These are phyloP conservation scores for Pleurotus eryngii DNA, from an alignment of 768 basidiomycete genomes.

Conservation along the genomic window DNA sequence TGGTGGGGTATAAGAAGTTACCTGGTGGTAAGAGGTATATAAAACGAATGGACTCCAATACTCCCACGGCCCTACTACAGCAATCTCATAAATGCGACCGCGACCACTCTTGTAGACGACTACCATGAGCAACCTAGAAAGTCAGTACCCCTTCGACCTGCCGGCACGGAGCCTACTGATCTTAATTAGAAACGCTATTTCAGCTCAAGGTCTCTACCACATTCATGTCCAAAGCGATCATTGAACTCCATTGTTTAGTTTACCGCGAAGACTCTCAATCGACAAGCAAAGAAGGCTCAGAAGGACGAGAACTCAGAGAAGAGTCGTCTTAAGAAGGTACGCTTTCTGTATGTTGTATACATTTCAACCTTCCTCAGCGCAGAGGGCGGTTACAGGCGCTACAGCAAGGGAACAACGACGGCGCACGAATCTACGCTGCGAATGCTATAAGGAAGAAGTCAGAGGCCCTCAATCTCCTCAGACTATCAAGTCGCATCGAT, in stretches of 20 bases:
- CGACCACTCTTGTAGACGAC: slow-evolving; percentile 8
- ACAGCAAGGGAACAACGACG: slow-evolving; percentile 94
- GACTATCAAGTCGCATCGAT: slow-evolving; percentile 89
- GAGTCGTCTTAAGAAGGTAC: slow-evolving; percentile 87
- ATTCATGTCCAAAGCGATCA: slow-evolving; percentile 6
- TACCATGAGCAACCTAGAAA: slow-evolving; percentile 83
- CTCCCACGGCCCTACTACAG: too few species aligned
- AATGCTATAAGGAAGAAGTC: slow-evolving; percentile 99
- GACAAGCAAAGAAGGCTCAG: slow-evolving; percentile 96
- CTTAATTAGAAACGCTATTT: slow-evolving; percentile 84
- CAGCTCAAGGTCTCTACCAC: slow-evolving; percentile 78
- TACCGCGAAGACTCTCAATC: slow-evolving; percentile 92
- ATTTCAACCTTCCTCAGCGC: slow-evolving; percentile 1
- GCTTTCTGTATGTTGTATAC: slow-evolving; percentile 6
- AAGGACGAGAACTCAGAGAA: slow-evolving; percentile 94
- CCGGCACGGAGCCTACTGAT: slow-evolving; percentile 23
- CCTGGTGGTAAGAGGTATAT: too few species aligned
- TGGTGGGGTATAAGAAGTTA: too few species aligned
- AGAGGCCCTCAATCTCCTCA: slow-evolving; percentile 86
- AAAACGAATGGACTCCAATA: too few species aligned
- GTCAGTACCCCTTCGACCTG: slow-evolving; percentile 44
- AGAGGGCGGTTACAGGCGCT: slow-evolving; percentile 61
- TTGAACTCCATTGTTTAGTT: slow-evolving; percentile 54
- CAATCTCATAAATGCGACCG: background rate
- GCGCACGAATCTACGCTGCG: slow-evolving; percentile 95